Base-by-base conservation (phyloP, 495 filamentous ascomycete species). In the Thermochaetoides thermophila region DNA sequence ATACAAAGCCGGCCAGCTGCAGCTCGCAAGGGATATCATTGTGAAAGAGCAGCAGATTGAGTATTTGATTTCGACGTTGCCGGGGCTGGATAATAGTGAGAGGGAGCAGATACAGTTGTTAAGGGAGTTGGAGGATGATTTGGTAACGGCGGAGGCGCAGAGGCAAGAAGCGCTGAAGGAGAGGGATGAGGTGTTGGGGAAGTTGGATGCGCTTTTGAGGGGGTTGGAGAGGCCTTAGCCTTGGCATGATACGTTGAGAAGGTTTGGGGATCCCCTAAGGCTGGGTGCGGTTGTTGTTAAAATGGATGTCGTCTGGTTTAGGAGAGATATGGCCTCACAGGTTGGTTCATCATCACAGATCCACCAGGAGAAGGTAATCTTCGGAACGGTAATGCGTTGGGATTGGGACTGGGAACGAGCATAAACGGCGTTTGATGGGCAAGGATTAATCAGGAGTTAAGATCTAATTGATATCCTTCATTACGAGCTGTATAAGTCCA, bases 21-120 rank as follows among this genome's bases (percentile, higher is more conserved):
- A 97, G 50, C 66, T 97, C 13, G 82, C 84, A 12, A 74, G 76
- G 10, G 87, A 94, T 47, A 64, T 97, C 1, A 77, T 97, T 32
- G 57, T 82, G 35, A 85, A 94, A 56, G 81, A 87, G 43, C 84
- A 94, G 62, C 85, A 94, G 68, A 89, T 96, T 44, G 89, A 97
- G 59, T 64, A 73, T 16, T 56, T 97, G 35, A 84, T 95, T 40
- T 75, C 71, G 2, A 67, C 68, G 11, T 59, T 97, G n/a, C 89
- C 89, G 0, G 89, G 89, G 0, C 71, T 94, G 29, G 81, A 81
- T 12, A 78, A 76, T 27, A 87, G 79, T 38, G 78, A 91, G 63
- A 68, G 69, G 38, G 79, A 85, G 51, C 89, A 97, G 60, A 68
- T 80, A 48, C 56, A 62, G 34, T 66, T 69, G 43, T 83, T 97